Evolutionary conservation across 1,139 yeast genomes (phyloP).

Genomic region (Williopsis jadinii): DNA sequence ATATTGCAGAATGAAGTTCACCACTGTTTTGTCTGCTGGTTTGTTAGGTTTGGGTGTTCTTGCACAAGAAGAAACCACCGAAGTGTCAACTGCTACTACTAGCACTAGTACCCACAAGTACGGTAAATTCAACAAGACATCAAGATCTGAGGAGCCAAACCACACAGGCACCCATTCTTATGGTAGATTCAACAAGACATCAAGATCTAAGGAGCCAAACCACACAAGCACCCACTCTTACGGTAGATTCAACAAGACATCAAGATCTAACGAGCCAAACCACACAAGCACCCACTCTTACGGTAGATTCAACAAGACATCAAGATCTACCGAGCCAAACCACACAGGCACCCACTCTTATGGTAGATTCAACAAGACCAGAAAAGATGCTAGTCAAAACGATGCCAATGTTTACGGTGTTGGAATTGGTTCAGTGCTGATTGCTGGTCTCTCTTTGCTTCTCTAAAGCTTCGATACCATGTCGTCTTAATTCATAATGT

Average conservation of each 20-base stretch:
- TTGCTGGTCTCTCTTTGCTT: conserved; percentile 32
- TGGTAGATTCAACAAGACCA: conserved; percentile 37
- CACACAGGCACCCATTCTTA: conserved; percentile 13
- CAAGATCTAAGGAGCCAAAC: conserved; percentile 28
- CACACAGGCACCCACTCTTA: conserved; percentile 38
- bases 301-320: conserved; percentile 43
- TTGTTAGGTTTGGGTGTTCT: conserved; percentile 16
- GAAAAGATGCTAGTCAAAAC: conserved; percentile 11
- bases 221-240: conserved; percentile 33
- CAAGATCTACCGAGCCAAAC: conserved; percentile 11
- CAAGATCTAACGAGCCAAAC: conserved; percentile 28
- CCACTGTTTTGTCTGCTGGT: conserved; percentile 25
- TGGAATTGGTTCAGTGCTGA: conserved; percentile 29
- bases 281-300: conserved; percentile 33
- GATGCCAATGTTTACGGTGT: conserved; percentile 38
- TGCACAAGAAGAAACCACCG: conserved; percentile 21
- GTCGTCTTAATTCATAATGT: no score
- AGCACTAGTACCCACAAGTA: conserved; percentile 34
- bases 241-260: conserved; percentile 51
- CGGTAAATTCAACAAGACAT: conserved; percentile 39
- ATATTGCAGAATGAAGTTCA: conserved; percentile 29
- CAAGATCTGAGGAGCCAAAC: conserved; percentile 24
- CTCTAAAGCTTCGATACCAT: conserved; percentile 15
- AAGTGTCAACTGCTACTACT: conserved; percentile 15
- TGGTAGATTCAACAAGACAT: conserved; percentile 48